A percentile compares a stretch with the other conserved stretches of the same genome.
phyloP scores from a whole-genome alignment of 2,329 filamentous ascomycete species.

The Ophiostoma tasmaniense region DNA sequence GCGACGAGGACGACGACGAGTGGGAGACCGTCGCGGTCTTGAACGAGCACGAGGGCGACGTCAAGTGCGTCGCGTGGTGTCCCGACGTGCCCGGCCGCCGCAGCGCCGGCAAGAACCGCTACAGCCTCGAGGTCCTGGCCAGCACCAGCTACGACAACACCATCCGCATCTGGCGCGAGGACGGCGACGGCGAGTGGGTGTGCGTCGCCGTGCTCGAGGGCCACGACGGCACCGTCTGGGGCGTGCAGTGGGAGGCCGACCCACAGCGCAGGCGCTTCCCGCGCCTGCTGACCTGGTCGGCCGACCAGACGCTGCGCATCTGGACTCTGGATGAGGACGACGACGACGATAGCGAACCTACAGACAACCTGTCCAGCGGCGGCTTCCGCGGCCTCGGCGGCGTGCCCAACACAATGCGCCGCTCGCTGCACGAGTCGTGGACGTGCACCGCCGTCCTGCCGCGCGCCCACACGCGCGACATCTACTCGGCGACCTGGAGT shows the following conservation, averaged over 20 bases:
- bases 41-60: slow-evolving; percentile 89
- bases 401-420: slow-evolving; percentile 85
- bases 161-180: slow-evolving; percentile 80
- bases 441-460: slow-evolving; percentile 68
- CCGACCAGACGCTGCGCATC: slow-evolving; percentile 69
- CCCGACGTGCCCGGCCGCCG: slow-evolving; percentile 51
- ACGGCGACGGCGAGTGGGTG: slow-evolving; percentile 82
- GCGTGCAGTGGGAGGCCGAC: slow-evolving; percentile 59
- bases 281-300: slow-evolving; percentile 72
- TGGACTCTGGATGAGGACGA: slow-evolving; percentile 58
- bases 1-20: slow-evolving; percentile 73
- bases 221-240: slow-evolving; percentile 85
- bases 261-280: slow-evolving; percentile 38
- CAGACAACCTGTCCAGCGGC: slow-evolving; percentile 19
- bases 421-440: slow-evolving; percentile 74
- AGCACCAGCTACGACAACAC: slow-evolving; percentile 93
- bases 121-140: slow-evolving; percentile 64
- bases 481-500: slow-evolving; percentile 85
- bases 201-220: slow-evolving; percentile 75
- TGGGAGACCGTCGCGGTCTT: slow-evolving; percentile 95
- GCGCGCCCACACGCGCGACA: slow-evolving; percentile 63
- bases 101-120: slow-evolving; percentile 23
- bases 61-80: slow-evolving; percentile 91
- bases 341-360: neutral
- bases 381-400: slow-evolving; percentile 42